Evolutionary conservation across 345 rosid genomes (phyloP).

Genomic region (Citrus trifoliata): DNA sequence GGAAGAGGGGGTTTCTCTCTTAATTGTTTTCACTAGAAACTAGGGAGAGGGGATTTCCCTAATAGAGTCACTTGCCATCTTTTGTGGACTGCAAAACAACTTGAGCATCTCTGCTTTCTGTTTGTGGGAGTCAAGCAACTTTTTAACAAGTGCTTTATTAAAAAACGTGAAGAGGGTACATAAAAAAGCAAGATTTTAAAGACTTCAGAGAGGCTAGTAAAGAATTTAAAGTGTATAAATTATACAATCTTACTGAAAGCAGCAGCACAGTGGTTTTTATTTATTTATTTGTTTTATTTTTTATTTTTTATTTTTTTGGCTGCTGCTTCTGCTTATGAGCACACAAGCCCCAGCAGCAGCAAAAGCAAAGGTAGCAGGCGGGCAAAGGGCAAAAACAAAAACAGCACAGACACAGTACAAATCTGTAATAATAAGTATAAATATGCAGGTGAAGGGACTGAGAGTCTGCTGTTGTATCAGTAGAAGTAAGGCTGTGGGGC

Average conservation of each 20-base stretch:
- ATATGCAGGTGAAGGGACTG: conserved; percentile 8
- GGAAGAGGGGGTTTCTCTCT: not conserved
- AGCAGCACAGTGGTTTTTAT: not conserved
- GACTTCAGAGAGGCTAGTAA: not conserved
- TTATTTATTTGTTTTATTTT: not conserved
- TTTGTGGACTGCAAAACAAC: conserved; percentile 28
- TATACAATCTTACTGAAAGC: not conserved
- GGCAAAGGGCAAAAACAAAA: not conserved
- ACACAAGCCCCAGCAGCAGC: not conserved
- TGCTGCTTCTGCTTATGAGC: not conserved
- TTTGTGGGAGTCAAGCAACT: conserved; percentile 28
- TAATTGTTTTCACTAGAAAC: not conserved
- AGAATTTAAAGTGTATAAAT: not conserved
- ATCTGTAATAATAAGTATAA: conserved; percentile 2
- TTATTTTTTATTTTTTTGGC: not conserved
- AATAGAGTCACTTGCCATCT: conserved; percentile 16
- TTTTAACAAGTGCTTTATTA: conserved; percentile 17
- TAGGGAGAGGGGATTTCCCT: conserved; percentile 15
- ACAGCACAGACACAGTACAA: not conserved
- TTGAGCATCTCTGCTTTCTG: conserved; percentile 30
- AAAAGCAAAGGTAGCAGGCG: not conserved
- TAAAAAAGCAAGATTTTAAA: not conserved
- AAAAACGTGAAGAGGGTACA: conserved; percentile 18
- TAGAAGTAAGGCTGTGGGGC: conserved; percentile 10
- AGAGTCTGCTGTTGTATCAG: conserved; percentile 22